Evolutionary conservation across 2,329 filamentous ascomycete species (phyloP), one percentile per base, ranked within the genome.

Genomic region (Periconia sp.): DNA sequence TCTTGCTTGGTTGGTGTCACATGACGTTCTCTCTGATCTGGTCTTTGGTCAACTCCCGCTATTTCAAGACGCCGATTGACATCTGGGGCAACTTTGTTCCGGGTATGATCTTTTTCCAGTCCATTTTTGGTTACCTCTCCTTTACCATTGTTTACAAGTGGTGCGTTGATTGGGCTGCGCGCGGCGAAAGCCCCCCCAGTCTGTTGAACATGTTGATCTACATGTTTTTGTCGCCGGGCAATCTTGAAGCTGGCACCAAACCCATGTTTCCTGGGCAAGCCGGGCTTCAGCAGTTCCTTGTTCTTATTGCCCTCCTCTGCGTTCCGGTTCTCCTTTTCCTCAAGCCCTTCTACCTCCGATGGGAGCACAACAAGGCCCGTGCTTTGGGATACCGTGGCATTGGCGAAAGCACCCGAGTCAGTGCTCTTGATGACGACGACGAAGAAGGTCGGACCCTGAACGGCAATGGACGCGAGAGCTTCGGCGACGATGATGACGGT

Each of bases 81-180:
- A 92, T 99, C 64, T 96, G 90, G 86, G 94, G 91, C 62, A 97
- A 97, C 77, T 99, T 99, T 70, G 78, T 99, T 45, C 94, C 94
- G 7, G 93, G 94, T 49, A 96, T 99, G 93, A 92, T 99, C 68
- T 99, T 99, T 81, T 97, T 99, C 85, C 95, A 99, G 79, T 87
- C 91, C 60, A 99, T 99, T 72, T 99, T 99, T 62, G 94, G 94
- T 48, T 99, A 99, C 72, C 85, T 99, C 17, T 90, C 96, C 45
- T 80, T 97, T 69, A 91, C 90, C 68, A 97, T 99, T 69, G 78
- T 99, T 64, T 97, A 95, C 83, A 99, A 99, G 78, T 99, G 95
- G 94, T 88, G 84, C 10, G 83, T 96, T 37, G 88, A 99, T 74
- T 99, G 94, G 94, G 77, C 78, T 45, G 85, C 81, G 11, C 82